Conservation (phyloP, 208 protist genomes). For the Acanthamoeba sp. region DNA sequence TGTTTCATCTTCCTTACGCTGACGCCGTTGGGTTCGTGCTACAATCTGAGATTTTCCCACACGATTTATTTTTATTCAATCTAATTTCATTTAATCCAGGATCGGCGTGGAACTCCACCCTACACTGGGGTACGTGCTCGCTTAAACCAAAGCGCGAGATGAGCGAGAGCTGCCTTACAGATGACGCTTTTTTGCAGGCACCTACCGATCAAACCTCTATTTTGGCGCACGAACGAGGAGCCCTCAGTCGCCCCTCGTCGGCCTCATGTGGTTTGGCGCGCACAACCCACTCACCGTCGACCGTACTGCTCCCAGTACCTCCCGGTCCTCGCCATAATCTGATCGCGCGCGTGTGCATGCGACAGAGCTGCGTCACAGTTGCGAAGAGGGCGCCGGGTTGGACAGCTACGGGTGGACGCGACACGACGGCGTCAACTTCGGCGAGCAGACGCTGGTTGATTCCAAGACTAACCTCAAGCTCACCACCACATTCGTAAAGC, state of each 20-base stretch:
- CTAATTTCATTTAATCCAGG: no score
- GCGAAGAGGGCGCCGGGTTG: constrained; percentile 78
- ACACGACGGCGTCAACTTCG: constrained; percentile 85
- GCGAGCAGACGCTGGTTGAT: constrained; percentile 83
- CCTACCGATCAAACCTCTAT: constrained; percentile 85
- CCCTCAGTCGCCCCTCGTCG: constrained; percentile 74
- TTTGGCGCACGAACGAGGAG: constrained; percentile 82
- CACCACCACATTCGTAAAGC: constrained; percentile 43
- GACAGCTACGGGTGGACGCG: constrained; percentile 80
- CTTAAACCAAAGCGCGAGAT: no score
- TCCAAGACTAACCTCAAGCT: constrained; percentile 61
- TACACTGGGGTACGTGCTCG: neutral
- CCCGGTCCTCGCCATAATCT: no score
- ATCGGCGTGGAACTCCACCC: neutral
- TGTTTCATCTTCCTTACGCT: no score
- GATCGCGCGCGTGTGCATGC: neutral
- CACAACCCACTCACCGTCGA: constrained; percentile 17
- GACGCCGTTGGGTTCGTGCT: no score
- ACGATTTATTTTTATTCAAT: no score
- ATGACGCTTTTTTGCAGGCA: no score
- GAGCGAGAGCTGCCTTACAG: no score
- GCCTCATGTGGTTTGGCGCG: constrained; percentile 83
- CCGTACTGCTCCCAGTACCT: neutral
- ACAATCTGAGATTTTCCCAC: no score
- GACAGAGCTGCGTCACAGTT: constrained; percentile 78